Percentiles rank a stretch among this genome's conserved stretches.
These are phyloP conservation scores for Lichtheimia ramosa DNA, from an alignment of 371 early-diverging fungal genomes.

Conservation along the genomic window DNA sequence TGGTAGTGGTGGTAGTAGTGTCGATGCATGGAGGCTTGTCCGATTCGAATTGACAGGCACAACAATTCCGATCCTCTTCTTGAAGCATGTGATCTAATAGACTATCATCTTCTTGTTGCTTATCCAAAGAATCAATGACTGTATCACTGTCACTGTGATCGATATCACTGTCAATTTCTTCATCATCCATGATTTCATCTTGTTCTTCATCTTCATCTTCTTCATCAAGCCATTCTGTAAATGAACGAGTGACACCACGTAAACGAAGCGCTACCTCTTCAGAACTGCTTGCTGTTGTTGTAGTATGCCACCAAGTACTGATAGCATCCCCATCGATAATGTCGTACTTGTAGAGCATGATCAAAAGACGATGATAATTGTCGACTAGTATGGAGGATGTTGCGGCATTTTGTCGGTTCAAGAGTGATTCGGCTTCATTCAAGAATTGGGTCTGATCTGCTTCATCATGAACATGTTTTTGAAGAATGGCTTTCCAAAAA, in stretches of 20 bases:
- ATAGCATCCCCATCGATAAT: constrained; percentile 44
- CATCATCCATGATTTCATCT: constrained; percentile 20
- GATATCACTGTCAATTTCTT: neutral
- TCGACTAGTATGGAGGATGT: constrained; percentile 14
- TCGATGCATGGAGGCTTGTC: neutral
- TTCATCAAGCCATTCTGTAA: constrained; percentile 33
- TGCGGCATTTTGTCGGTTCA: constrained; percentile 1
- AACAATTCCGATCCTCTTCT: constrained; percentile 13
- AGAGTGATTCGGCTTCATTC: constrained; percentile 24
- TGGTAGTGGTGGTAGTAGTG: no score
- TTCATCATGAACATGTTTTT: constrained; percentile 28
- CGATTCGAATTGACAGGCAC: constrained; percentile 14
- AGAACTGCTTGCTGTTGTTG: constrained; percentile 3
- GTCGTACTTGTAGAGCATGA: constrained; percentile 43
- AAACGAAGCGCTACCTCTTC: constrained; percentile 8
- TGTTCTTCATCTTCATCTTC: constrained; percentile 20
- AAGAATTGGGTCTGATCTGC: constrained; percentile 30
- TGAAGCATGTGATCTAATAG: constrained; percentile 1
- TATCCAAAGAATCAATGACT: constrained; percentile 1
- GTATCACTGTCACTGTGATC: constrained; percentile 14
- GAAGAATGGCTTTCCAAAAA: constrained; percentile 46
- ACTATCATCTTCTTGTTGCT: neutral
- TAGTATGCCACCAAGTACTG: constrained; percentile 33
- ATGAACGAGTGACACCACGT: constrained; percentile 23
- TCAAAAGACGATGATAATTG: constrained; percentile 35